These are phyloP conservation scores for Achaetomiella virescens DNA, from an alignment of 495 filamentous ascomycete species.

Conservation along the genomic window DNA sequence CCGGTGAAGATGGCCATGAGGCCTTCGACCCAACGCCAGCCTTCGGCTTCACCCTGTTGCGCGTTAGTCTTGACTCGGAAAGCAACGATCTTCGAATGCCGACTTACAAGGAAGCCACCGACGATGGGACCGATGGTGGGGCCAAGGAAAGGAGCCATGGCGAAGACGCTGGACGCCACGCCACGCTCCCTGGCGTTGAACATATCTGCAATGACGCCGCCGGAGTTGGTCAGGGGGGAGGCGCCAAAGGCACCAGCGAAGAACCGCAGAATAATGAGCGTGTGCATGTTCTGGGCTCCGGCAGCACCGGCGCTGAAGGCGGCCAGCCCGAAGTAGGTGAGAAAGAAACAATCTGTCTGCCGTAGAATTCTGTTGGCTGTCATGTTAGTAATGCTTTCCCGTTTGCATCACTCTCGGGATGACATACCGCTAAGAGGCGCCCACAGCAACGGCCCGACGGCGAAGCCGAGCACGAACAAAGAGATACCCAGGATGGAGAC, in stretches of 20 bases:
- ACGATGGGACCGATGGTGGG: constrained; percentile 55
- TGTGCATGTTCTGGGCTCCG: constrained; percentile 55
- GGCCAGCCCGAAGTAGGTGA: constrained; percentile 57
- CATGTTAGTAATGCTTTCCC: neutral
- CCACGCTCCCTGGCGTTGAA: constrained; percentile 54
- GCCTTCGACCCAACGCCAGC: constrained; percentile 66
- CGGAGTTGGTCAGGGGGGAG: constrained; percentile 65
- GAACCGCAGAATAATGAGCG: constrained; percentile 69
- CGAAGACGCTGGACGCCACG: constrained; percentile 57
- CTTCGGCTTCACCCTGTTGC: constrained; percentile 25
- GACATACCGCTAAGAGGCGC: constrained; percentile 46
- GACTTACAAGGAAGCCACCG: constrained; percentile 57
- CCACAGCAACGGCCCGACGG: constrained; percentile 60
- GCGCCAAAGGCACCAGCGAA: constrained; percentile 74
- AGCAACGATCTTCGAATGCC: constrained; percentile 10
- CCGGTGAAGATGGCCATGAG: constrained; percentile 64
- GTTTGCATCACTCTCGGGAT: neutral
- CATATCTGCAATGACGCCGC: constrained; percentile 72
- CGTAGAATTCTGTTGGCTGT: constrained; percentile 31
- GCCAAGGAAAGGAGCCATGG: constrained; percentile 62
- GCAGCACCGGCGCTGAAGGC: constrained; percentile 64
- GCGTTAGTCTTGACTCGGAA: neutral
- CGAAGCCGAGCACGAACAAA: constrained; percentile 70
- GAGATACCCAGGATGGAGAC: constrained; percentile 63
- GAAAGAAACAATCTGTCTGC: constrained; percentile 64